Base-by-base conservation (phyloP, 1,284 basidiomycete genomes). In the Trichosporon sp. region DNA sequence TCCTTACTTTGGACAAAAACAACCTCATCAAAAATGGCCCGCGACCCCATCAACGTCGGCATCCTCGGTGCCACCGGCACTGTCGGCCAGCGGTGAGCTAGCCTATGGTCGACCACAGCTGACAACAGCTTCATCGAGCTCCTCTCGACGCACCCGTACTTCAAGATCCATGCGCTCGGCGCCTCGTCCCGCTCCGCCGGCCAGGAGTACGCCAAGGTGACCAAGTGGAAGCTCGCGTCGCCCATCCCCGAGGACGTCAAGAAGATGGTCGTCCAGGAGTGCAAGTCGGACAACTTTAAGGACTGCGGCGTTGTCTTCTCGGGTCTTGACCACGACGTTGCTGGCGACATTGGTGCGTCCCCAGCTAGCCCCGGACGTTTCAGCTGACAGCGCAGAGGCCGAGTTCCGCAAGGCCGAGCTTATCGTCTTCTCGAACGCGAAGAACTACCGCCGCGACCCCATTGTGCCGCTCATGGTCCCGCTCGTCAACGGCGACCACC, bases 391-490 rank as follows among this genome's bases (percentile, higher is more conserved):
- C 62, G 27, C 75, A 97, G 97, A 99, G 86, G 85, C 87, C 44
- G 90, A 91, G 0, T 97, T 99, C 85, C 87, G 96, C 75, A 83
- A 87, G 21, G 93, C 95, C 35, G 91, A 99, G 77, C 87, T 98
- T 64, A 89, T 91, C 67, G 91, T 99, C 29, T 99, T 98, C 84
- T 98, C 95, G 31, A 99, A 99, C 77, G 91, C 97, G n/a, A 98
- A 97, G 84, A 98, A 95, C 83, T 95, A 91, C 84, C 89, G 97
- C 66, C 87, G 94, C 44, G 96, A 98, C 83, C 94, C 94, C 3
- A 86, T 91, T 71, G 95, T 97, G n/a, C 97, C 97, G 0, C 90
- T 99, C 80, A 89, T 98, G 83, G 97, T 99, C 8, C 97, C 97
- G 15, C 90, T 98, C 77, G 95, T 98, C 75, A 99, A 99, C 85